Conservation (phyloP, 2,329 filamentous ascomycete genomes). For the Trichoderma pleuroti region DNA sequence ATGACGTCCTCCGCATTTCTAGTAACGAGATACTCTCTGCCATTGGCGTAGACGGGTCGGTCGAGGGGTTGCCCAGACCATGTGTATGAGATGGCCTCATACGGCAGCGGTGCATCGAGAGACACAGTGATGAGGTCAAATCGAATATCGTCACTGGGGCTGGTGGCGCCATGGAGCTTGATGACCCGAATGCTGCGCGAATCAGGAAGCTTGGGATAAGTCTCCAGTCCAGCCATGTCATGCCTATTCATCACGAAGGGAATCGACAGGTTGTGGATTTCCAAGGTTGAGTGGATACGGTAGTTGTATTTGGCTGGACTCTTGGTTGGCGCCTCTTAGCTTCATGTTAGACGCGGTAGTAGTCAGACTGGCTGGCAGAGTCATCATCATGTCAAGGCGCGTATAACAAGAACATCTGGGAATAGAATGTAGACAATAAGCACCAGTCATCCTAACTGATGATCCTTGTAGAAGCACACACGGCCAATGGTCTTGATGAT, state of each 20-base stretch:
- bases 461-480: not conserved
- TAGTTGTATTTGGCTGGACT: not conserved
- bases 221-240: not conserved
- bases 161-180: not conserved
- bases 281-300: not conserved
- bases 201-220: not conserved
- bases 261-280: not conserved
- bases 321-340: not conserved
- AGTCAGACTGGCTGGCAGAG: not conserved
- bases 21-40: not conserved
- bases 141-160: not conserved
- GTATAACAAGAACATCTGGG: not conserved
- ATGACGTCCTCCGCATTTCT: not conserved
- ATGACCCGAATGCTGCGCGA: not conserved
- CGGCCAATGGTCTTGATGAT: not conserved
- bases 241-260: not conserved
- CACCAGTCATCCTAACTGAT: not conserved
- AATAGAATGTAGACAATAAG: not conserved
- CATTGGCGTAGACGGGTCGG: not conserved
- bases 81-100: conserved; percentile 9
- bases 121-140: not conserved
- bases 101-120: not conserved
- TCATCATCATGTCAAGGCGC: not conserved
- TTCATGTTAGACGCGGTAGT: not conserved
- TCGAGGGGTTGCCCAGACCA: conserved; percentile 3